A percentile compares a stretch with the other conserved stretches of the same genome.
These are phyloP conservation scores for Hibiscus mutabilis DNA, from an alignment of 345 rosid species.

Conservation along the genomic window DNA sequence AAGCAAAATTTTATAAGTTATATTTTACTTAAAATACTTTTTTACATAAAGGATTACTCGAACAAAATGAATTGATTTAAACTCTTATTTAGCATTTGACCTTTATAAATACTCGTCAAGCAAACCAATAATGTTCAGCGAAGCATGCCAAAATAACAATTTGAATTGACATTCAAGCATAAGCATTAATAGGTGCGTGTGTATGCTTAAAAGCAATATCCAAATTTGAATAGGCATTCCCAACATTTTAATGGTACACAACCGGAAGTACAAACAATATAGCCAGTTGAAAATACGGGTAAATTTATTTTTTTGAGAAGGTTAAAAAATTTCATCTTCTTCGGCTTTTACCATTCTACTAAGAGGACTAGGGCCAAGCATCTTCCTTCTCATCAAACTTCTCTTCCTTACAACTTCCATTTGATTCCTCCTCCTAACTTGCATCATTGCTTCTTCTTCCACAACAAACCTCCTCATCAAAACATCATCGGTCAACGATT, in stretches of 20 bases:
- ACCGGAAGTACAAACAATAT: background rate
- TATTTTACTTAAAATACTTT: too few relatives aligned
- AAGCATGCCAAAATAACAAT: too few relatives aligned
- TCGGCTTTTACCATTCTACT: slow-evolving; percentile 68
- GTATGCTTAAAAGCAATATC: background rate
- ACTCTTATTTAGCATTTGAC: too few relatives aligned
- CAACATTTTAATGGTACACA: background rate
- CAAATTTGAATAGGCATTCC: background rate
- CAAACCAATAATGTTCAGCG: too few relatives aligned
- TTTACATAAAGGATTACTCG: too few relatives aligned
- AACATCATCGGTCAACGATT: slow-evolving; percentile 79
- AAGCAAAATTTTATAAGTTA: too few relatives aligned
- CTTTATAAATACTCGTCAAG: too few relatives aligned
- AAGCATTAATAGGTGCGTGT: too few relatives aligned
- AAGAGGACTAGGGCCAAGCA: slow-evolving; percentile 90
- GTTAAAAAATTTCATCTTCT: slow-evolving; percentile 7
- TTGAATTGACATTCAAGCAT: too few relatives aligned
- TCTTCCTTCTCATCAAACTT: slow-evolving; percentile 52
- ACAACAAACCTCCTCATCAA: slow-evolving; percentile 89
- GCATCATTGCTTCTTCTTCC: slow-evolving; percentile 93
- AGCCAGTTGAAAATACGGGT: background rate
- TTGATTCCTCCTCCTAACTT: slow-evolving; percentile 64
- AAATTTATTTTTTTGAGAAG: background rate
- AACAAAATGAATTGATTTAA: too few relatives aligned
- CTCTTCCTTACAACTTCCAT: slow-evolving; percentile 82